These are phyloP conservation scores for Isoetes engelmannii DNA, from an alignment of 83 land plant genomes.

Conservation along the genomic window DNA sequence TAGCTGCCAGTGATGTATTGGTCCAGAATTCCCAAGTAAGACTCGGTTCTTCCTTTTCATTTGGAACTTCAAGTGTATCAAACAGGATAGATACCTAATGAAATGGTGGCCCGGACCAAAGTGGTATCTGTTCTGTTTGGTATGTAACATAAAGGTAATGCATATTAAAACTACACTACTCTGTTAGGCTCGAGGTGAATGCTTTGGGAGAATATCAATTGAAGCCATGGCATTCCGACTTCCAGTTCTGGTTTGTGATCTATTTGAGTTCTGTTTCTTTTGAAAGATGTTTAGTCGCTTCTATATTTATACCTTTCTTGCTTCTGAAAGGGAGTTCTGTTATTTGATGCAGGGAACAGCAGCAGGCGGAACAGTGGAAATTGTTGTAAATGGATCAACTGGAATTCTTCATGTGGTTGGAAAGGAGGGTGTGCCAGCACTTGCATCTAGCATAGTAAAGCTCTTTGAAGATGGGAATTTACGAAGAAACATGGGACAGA, in stretches of 20 bases:
- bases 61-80: no score
- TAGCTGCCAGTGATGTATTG: conserved; percentile 88
- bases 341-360: conserved; percentile 62
- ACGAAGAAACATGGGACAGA: conserved; percentile 65
- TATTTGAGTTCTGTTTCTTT: neutral
- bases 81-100: neutral
- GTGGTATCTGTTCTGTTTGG: neutral
- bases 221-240: conserved; percentile 95
- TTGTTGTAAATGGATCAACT: conserved; percentile 72
- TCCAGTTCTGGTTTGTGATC: conserved; percentile 61
- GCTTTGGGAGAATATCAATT: conserved; percentile 94
- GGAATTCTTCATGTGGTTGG: conserved; percentile 79
- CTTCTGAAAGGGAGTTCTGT: neutral
- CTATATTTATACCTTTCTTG: neutral
- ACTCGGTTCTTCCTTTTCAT: neutral
- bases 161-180: no score
- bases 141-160: no score
- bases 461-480: conserved; percentile 49
- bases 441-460: conserved; percentile 66
- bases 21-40: conserved; percentile 91
- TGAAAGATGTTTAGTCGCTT: conserved; percentile 1
- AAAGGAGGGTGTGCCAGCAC: conserved; percentile 65
- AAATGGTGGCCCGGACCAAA: neutral
- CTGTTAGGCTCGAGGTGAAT: conserved; percentile 79
- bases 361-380: conserved; percentile 90